phyloP scores from a whole-genome alignment of 2,329 filamentous ascomycete genomes.

The Penicillium sclerotiorum region DNA sequence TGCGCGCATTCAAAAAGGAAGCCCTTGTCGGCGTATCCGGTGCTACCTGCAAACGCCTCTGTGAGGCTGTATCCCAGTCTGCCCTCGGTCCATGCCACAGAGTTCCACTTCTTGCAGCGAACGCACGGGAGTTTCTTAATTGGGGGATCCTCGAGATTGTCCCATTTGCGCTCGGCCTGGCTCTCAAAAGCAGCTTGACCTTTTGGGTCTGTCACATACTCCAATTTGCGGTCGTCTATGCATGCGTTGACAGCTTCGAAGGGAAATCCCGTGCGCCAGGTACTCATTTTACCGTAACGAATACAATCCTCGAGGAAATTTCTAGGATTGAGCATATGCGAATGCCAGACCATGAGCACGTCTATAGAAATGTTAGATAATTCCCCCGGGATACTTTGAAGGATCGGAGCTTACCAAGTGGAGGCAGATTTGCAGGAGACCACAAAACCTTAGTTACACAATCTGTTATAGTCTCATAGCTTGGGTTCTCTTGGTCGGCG shows the following conservation, averaged over 20 bases:
- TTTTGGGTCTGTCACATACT: conserved; percentile 15
- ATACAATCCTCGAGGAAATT: conserved; percentile 27
- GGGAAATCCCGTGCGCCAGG: conserved; percentile 25
- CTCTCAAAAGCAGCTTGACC: conserved; percentile 21
- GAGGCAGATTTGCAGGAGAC: conserved; percentile 20
- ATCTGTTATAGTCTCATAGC: conserved; percentile 16
- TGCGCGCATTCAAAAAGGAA: conserved; percentile 54
- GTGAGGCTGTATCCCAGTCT: conserved; percentile 17
- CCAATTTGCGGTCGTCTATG: conserved; percentile 22
- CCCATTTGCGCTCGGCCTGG: conserved; percentile 53
- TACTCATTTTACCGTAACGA: conserved; percentile 25
- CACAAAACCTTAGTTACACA: conserved; percentile 15
- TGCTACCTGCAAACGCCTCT: conserved; percentile 21
- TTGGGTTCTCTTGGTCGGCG: conserved; percentile 5
- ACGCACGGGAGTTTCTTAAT: conserved; percentile 59
- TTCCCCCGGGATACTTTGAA: background rate
- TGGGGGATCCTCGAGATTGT: conserved; percentile 56
- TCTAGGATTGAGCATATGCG: conserved; percentile 26
- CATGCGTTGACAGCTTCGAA: conserved; percentile 20
- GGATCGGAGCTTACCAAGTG: conserved; percentile 17
- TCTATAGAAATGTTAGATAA: conserved; percentile 15
- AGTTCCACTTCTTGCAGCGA: conserved; percentile 46
- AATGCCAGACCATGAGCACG: conserved; percentile 29
- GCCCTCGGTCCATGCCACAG: conserved; percentile 61
- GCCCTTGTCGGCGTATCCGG: conserved; percentile 40